phyloP scores from a whole-genome alignment of 257 asterid species.

The Solanum clarkiae region DNA sequence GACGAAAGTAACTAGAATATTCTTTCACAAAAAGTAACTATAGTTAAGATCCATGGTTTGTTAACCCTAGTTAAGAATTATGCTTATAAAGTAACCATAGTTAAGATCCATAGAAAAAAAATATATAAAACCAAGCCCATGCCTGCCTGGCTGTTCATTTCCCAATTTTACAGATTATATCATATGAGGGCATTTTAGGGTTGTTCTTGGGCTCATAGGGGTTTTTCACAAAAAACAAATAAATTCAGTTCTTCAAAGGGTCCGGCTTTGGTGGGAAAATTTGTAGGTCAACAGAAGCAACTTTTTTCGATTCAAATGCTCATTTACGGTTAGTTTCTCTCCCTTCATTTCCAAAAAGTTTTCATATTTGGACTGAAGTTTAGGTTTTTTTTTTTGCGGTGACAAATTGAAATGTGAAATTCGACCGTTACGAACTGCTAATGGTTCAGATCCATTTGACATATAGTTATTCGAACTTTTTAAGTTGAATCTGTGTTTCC shows the following conservation, averaged over 20 bases:
- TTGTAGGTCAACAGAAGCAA: constrained; percentile 7
- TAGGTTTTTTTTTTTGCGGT: constrained; percentile 12
- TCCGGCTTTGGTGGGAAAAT: constrained; percentile 28
- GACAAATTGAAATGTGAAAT: constrained; percentile 2
- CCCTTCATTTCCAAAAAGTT: background rate
- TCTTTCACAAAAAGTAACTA: constrained; percentile 9
- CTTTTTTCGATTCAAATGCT: constrained; percentile 13
- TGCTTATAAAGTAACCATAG: constrained; percentile 13
- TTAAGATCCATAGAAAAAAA: constrained; percentile 1
- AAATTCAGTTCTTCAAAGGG: constrained; percentile 7
- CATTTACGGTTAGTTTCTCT: constrained; percentile 9
- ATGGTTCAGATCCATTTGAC: constrained; percentile 34
- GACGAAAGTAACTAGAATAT: background rate
- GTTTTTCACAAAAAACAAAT: constrained; percentile 17
- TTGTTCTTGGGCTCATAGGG: constrained; percentile 18
- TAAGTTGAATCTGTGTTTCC: background rate
- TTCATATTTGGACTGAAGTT: constrained; percentile 4
- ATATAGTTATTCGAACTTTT: background rate
- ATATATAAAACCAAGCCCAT: constrained; percentile 4
- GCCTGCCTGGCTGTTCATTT: constrained; percentile 11
- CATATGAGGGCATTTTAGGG: constrained; percentile 14
- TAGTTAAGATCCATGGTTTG: constrained; percentile 1
- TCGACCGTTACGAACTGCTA: constrained; percentile 4
- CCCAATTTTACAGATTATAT: constrained; percentile 4
- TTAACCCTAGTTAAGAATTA: constrained; percentile 25